Evolutionary conservation across 2,329 filamentous ascomycete genomes (phyloP).

Genomic region (Hysterium pulicare): DNA sequence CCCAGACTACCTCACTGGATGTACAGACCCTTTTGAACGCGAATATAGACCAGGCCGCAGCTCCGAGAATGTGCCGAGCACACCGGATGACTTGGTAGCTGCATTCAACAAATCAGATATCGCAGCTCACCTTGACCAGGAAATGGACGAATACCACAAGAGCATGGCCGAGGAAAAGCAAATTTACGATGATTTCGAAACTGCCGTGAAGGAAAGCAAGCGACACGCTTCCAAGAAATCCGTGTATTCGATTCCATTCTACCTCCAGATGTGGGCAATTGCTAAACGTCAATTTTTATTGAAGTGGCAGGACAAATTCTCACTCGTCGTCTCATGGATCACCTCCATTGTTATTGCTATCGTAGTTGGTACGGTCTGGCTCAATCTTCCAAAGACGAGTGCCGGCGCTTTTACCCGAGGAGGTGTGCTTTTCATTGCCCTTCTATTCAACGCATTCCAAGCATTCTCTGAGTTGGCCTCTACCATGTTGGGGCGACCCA

Average conservation of each 20-base stretch:
- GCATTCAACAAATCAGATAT: constrained; percentile 67
- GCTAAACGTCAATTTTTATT: constrained; percentile 82
- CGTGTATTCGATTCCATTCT: constrained; percentile 80
- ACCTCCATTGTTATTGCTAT: constrained; percentile 71
- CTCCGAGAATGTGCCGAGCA: constrained; percentile 64
- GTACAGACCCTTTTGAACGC: constrained; percentile 80
- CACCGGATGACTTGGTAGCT: constrained; percentile 61
- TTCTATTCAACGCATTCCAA: constrained; percentile 85
- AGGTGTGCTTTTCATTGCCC: constrained; percentile 73
- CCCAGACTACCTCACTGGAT: constrained; percentile 77
- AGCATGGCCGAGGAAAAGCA: constrained; percentile 62
- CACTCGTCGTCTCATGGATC: constrained; percentile 69
- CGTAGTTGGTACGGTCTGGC: constrained; percentile 75
- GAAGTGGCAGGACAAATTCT: constrained; percentile 81
- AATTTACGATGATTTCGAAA: constrained; percentile 71
- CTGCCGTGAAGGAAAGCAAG: constrained; percentile 75
- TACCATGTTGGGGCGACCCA: constrained; percentile 71
- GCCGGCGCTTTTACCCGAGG: constrained; percentile 77
- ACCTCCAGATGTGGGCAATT: constrained; percentile 76
- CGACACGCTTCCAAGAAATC: constrained; percentile 68
- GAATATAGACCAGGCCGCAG: constrained; percentile 68
- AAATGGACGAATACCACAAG: constrained; percentile 69
- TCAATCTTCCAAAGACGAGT: constrained; percentile 61
- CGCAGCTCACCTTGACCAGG: constrained; percentile 54
- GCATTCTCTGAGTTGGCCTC: constrained; percentile 74